Evolutionary conservation across 257 asterid genomes (phyloP), one percentile per base, ranked within the genome.

Genomic region (Phtheirospermum japonicum): DNA sequence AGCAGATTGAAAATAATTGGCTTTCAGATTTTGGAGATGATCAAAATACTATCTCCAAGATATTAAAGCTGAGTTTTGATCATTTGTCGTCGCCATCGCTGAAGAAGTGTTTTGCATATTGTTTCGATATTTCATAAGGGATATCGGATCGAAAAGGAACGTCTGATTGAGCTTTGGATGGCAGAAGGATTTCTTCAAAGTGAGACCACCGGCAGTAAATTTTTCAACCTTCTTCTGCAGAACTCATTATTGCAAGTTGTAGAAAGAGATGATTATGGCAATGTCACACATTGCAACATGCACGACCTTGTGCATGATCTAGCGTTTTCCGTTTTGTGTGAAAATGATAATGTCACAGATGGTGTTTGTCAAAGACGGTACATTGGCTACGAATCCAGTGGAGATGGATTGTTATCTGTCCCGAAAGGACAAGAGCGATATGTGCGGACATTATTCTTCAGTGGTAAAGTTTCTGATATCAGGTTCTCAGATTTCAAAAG

Each of bases 41-140:
- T 23, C 1, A 32, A n/a, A 23, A 57, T 33, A 13, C 4, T 9
- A 4, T 46, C 3, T 16, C 5, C 13, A 34, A 18, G 26, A 58
- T 67, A n/a, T 69, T 78, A 9, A 72, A 67, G 31, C 5, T 75
- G 23, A 78, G 83, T 18, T 78, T 55, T 34, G 76, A 72, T 64
- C 37, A 45, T 55, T 63, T 79, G 53, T 70, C 75, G 42, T 55
- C 57, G 13, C 28, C 69, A 14, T 10, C 61, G 0, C 52, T 72
- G 0, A 75, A 75, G 52, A 72, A 69, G 50, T 76, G 82, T 16
- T 76, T 79, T 52, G 77, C 76, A 4, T 79, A 66, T 42, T 75
- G 76, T 20, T n/a, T 76, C 71, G 0, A 20, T 72, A 8, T 54
- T 37, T 32, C 55, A 45, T 2, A 46, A 65, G 16, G 70, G 57